Evolutionary conservation across 78 protist genomes (phyloP), one percentile per base, ranked within the genome.

Genomic region (Abeoforma whisleri): DNA sequence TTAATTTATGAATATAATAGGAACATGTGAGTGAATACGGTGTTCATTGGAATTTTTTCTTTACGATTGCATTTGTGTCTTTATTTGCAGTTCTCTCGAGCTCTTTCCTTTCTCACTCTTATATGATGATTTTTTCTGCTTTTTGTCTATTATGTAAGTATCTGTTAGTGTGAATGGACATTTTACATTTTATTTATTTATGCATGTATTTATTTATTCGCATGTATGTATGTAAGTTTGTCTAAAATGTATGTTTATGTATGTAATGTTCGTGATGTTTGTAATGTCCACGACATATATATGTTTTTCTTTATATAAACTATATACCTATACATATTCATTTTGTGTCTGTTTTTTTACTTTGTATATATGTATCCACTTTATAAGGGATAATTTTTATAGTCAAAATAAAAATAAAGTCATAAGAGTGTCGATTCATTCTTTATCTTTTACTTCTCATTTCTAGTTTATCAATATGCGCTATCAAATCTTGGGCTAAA

Each of bases 1-100:
- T n/a, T n/a, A n/a, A n/a, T n/a, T 25, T 62, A 25, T 62, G 70
- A 25, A 5, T 8, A n/a, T 32, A 22, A 25, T 84, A 89, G 82
- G 96, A 94, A 82, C 97, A 95, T 75, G 93, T 90, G 28, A 71
- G 89, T 39, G 98, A 95, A 86, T 95, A 95, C 76, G 98, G 98
- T 37, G 89, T 90, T 32, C 98, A 95, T 74, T 95, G 96, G 95
- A 95, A 95, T 71, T 95, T 95, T 91, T 95, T 95, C 92, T 90
- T 95, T 71, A 92, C 94, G 23, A 72, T 95, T n/a, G 93, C 93
- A 39, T 69, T 90, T 23, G 84, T 93, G 34, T 68, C 93, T 0
- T 0, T 39, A 16, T 22, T 39, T 25, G 22, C 79, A 23, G 32
- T 22, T 38, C 25, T 74, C 23, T 23, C 34, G 79, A 34, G 34